Conservation (phyloP, 352 stramenopile genomes). For the Peronospora destructor region DNA sequence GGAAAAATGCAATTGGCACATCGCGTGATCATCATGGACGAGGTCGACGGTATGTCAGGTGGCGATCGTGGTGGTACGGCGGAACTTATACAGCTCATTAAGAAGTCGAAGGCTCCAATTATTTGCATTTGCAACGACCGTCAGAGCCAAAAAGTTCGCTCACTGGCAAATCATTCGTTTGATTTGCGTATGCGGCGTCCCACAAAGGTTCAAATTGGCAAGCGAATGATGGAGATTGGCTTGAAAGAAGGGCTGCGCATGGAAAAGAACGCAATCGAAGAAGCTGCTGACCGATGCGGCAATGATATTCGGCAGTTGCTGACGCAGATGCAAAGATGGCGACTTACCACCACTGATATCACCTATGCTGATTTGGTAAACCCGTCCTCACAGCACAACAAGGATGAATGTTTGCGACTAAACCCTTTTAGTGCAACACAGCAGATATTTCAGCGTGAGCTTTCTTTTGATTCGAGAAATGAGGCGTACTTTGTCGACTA, state of each 20-base stretch:
- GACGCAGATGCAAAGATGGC: constrained; percentile 97
- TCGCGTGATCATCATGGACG: constrained; percentile 98
- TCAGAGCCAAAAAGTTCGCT: constrained; percentile 91
- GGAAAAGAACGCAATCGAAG: constrained; percentile 95
- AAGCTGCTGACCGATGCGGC: constrained; percentile 92
- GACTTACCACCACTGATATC: constrained; percentile 67
- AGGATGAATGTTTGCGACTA: constrained; percentile 90
- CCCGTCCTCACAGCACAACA: constrained; percentile 74
- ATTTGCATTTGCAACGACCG: constrained; percentile 99
- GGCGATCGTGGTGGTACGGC: constrained; percentile 94
- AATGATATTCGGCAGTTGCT: constrained; percentile 98
- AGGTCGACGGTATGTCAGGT: constrained; percentile 98
- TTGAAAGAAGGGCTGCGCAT: constrained; percentile 85
- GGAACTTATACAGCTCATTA: constrained; percentile 99
- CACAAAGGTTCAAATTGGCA: constrained; percentile 90
- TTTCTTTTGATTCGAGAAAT: constrained; percentile 81
- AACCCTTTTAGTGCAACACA: constrained; percentile 93
- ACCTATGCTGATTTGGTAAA: constrained; percentile 85
- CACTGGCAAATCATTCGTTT: constrained; percentile 95
- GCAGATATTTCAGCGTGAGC: constrained; percentile 85
- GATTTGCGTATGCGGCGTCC: constrained; percentile 93
- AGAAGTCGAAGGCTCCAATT: constrained; percentile 97
- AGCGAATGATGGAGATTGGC: constrained; percentile 89
- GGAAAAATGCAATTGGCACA: constrained; percentile 63
- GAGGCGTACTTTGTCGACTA: constrained; percentile 99